Percentiles rank a stretch among this genome's conserved stretches.
phyloP scores from a whole-genome alignment of 495 filamentous ascomycete genomes.

The Hyaloscypha finlandica region DNA sequence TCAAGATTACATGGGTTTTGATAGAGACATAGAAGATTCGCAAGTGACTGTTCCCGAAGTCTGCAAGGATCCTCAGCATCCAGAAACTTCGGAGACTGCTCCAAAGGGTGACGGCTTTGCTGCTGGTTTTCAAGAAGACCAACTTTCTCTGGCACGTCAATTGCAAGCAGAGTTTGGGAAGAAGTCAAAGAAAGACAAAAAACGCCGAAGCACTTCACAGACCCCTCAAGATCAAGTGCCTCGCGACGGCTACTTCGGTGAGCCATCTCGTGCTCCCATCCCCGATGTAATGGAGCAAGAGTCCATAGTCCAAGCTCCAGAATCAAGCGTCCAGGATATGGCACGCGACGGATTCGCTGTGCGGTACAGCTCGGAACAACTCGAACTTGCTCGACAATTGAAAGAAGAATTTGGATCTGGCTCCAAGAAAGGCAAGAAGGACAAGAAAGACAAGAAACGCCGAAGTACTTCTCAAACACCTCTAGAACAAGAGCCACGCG shows the following conservation, averaged over 20 bases:
- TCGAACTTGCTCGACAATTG: slow-evolving; percentile 43
- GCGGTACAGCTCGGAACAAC: slow-evolving; percentile 31
- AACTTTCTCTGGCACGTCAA: slow-evolving; percentile 27
- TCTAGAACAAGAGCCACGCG: slow-evolving; percentile 8
- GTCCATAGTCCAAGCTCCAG: neutral
- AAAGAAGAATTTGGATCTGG: slow-evolving; percentile 35
- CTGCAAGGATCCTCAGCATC: slow-evolving; percentile 3
- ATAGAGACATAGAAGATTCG: neutral
- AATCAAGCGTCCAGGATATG: neutral
- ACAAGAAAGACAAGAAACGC: slow-evolving; percentile 38
- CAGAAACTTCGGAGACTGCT: slow-evolving; percentile 8
- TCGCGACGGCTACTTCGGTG: slow-evolving; percentile 17
- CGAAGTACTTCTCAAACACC: slow-evolving; percentile 25
- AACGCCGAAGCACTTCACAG: slow-evolving; percentile 23
- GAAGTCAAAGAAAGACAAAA: slow-evolving; percentile 39
- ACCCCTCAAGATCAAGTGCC: slow-evolving; percentile 16
- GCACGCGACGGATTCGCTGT: slow-evolving; percentile 27
- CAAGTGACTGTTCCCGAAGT: neutral
- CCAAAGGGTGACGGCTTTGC: slow-evolving; percentile 25
- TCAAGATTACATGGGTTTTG: slow-evolving; percentile 14
- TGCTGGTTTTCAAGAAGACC: slow-evolving; percentile 27
- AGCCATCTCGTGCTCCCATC: slow-evolving; percentile 7
- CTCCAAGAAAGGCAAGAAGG: slow-evolving; percentile 45
- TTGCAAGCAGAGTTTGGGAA: slow-evolving; percentile 39
- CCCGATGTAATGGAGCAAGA: slow-evolving; percentile 2